Evolutionary conservation across 306 rosid genomes (phyloP).

Genomic region (Begonia peltatifolia): DNA sequence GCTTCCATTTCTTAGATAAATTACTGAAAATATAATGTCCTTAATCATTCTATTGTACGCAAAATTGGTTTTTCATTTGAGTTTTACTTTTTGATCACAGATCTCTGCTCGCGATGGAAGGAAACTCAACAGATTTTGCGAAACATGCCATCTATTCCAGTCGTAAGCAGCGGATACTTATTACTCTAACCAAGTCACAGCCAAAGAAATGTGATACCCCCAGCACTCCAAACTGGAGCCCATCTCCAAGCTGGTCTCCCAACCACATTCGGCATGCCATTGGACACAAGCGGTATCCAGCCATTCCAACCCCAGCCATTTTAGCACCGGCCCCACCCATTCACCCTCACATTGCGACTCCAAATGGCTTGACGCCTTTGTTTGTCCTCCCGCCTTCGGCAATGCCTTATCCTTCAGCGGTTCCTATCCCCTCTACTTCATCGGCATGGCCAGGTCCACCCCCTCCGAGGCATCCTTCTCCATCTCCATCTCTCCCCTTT

Average conservation of each 20-base stretch:
- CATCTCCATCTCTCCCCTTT: constrained; percentile 42
- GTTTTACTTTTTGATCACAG: constrained; percentile 25
- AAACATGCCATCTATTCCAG: constrained; percentile 70
- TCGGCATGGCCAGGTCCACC: constrained; percentile 52
- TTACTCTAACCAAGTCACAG: constrained; percentile 61
- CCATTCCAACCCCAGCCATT: constrained; percentile 41
- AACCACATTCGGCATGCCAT: constrained; percentile 43
- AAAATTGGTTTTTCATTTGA: not conserved
- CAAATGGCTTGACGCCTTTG: constrained; percentile 53
- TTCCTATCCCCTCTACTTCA: constrained; percentile 51
- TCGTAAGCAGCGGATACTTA: constrained; percentile 63
- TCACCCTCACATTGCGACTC: constrained; percentile 42
- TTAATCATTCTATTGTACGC: no score
- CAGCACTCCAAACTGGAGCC: constrained; percentile 46
- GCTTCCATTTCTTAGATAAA: not conserved
- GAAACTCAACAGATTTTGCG: constrained; percentile 59
- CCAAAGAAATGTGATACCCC: constrained; percentile 54
- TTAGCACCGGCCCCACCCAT: constrained; percentile 45
- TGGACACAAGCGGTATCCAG: constrained; percentile 51
- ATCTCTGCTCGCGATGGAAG: constrained; percentile 59
- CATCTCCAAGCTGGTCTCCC: constrained; percentile 54
- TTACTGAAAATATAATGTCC: no score
- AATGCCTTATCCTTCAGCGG: constrained; percentile 56
- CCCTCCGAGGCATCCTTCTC: constrained; percentile 69
- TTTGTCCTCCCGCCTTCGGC: constrained; percentile 53